Percentiles rank a stretch among this genome's conserved stretches.
Conservation (phyloP, 2,329 filamentous ascomycete species). For the Knoxdaviesia proteae region DNA sequence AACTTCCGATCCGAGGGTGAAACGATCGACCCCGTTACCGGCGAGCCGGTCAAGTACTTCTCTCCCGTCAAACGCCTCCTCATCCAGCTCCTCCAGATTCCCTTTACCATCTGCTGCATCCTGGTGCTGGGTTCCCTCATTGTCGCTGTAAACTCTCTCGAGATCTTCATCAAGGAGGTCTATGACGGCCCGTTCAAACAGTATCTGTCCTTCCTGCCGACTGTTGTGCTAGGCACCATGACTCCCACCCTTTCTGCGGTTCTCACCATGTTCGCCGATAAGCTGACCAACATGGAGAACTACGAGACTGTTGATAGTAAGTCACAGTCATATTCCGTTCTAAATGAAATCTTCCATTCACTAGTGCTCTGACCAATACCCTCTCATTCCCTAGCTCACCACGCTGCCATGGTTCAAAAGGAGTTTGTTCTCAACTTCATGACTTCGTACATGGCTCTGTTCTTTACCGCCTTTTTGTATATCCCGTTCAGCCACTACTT, state of each 20-base stretch:
- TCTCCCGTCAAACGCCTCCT: slow-evolving; percentile 53
- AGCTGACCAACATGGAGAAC: slow-evolving; percentile 69
- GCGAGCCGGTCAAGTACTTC: slow-evolving; percentile 57
- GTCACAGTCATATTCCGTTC: slow-evolving; percentile 1
- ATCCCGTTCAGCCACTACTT: slow-evolving; percentile 75
- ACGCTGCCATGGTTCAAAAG: slow-evolving; percentile 73
- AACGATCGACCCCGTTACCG: slow-evolving; percentile 59
- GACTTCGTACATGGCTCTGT: slow-evolving; percentile 80
- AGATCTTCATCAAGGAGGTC: slow-evolving; percentile 89
- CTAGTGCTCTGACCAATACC: not conserved
- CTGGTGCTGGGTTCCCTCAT: slow-evolving; percentile 63
- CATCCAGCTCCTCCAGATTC: slow-evolving; percentile 62
- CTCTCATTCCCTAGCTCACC: slow-evolving; percentile 32
- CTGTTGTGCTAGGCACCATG: slow-evolving; percentile 61
- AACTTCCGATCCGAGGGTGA: slow-evolving; percentile 67
- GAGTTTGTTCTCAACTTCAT: slow-evolving; percentile 94
- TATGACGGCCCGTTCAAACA: slow-evolving; percentile 78
- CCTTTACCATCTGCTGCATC: slow-evolving; percentile 60
- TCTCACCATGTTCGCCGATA: slow-evolving; percentile 56
- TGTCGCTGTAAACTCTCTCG: slow-evolving; percentile 69
- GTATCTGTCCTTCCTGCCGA: slow-evolving; percentile 73
- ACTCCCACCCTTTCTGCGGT: slow-evolving; percentile 60
- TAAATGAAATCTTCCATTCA: not conserved
- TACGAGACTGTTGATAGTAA: slow-evolving; percentile 64
- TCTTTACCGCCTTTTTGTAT: slow-evolving; percentile 84